Evolutionary conservation across 1,284 basidiomycete species (phyloP), one percentile per base, ranked within the genome.

Genomic region (Cystobasidium pallidum): DNA sequence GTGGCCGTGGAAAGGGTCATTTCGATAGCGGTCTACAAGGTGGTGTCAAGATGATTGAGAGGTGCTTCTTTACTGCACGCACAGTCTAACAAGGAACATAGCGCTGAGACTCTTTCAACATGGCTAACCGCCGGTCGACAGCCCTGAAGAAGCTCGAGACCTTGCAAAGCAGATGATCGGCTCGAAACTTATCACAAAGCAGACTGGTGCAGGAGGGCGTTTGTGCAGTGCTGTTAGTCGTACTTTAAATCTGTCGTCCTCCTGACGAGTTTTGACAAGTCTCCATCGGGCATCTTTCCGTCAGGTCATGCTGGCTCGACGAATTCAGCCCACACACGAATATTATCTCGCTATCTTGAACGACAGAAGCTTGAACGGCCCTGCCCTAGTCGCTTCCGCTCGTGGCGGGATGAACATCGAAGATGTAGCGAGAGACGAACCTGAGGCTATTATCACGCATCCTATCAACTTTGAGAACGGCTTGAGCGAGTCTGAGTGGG

Each of bases 301-400:
- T 47, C 77, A 93, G 91, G 88, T 99, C 79, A 99, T 99, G 96
- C 86, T 99, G 72, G 96, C 96, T 19, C 94, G 99, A 84, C 89
- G 92, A 76, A 90, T 94, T 75, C 88, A 92, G 73, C 92, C 95
- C 57, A 87, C 88, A 63, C 95, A 99, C 82, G 96, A 99, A 82
- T 99, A 99, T 86, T 99, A 99, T 81, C 91, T 95, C 67, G 96
- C 96, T 36, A 87, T 99, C 58, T 87, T 99, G 74, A 98, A 98
- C 81, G 96, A 99, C 85, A 92, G 96, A 78, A 87, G 87, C 39
- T 85, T 89, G 17, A 90, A 94, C 77, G 88, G 91, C 17, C 92
- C 94, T 62, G 95, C 98, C 30, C 86, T 99, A 70, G 94, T 99
- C 74, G 91, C 91, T 26, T 99, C 96, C 51, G 87, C 87, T 67